Percentiles rank a stretch among this genome's conserved stretches.
These are phyloP conservation scores for Capillidium rhysosporum DNA, from an alignment of 371 early-diverging fungal species.

Conservation along the genomic window DNA sequence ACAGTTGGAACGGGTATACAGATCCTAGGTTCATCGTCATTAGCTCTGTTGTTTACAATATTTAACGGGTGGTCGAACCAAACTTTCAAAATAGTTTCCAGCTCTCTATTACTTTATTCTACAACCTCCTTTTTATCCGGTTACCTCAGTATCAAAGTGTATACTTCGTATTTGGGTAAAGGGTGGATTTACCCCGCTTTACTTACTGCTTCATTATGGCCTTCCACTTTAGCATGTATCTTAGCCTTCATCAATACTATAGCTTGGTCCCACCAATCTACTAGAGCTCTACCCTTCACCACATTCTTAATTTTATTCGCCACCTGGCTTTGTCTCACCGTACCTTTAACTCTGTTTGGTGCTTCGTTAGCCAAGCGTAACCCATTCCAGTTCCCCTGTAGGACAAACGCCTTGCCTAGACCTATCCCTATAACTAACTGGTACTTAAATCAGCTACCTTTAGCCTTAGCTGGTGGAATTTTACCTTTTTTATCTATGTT, in stretches of 20 bases:
- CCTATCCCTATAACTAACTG: slow-evolving; percentile 59
- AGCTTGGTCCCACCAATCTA: slow-evolving; percentile 50
- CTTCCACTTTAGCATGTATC: slow-evolving; percentile 30
- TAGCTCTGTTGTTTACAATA: background rate
- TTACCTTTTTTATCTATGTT: slow-evolving; percentile 71
- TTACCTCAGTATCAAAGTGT: slow-evolving; percentile 44
- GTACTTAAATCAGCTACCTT: slow-evolving; percentile 39
- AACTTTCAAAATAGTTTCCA: slow-evolving; percentile 24
- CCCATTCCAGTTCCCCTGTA: slow-evolving; percentile 45
- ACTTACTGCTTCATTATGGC: slow-evolving; percentile 49
- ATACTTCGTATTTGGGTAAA: slow-evolving; percentile 42
- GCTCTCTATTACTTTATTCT: slow-evolving; percentile 60
- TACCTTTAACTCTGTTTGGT: slow-evolving; percentile 61
- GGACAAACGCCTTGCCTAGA: slow-evolving; percentile 64
- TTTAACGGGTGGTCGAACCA: background rate
- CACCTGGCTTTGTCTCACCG: slow-evolving; percentile 53
- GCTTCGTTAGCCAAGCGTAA: slow-evolving; percentile 47
- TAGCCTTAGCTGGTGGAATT: slow-evolving; percentile 44
- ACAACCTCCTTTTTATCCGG: slow-evolving; percentile 49
- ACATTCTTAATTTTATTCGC: slow-evolving; percentile 36
- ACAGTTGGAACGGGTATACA: slow-evolving; percentile 40
- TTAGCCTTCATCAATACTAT: slow-evolving; percentile 45
- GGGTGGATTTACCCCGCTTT: slow-evolving; percentile 51
- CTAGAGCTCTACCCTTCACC: slow-evolving; percentile 59
- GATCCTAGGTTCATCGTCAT: background rate